These are phyloP conservation scores for Salvia splendens DNA, from an alignment of 257 asterid genomes.

Conservation along the genomic window DNA sequence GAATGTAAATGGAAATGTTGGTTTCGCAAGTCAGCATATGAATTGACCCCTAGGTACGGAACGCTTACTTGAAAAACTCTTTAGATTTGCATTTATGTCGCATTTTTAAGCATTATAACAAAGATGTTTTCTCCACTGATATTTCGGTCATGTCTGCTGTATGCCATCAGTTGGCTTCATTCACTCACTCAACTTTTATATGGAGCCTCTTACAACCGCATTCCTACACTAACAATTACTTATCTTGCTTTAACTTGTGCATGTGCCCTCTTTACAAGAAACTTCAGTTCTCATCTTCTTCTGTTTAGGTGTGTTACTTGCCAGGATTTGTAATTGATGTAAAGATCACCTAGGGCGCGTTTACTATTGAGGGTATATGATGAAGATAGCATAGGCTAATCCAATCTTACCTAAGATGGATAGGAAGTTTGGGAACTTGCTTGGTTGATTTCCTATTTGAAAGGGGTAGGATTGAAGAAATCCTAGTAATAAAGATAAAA, in stretches of 20 bases:
- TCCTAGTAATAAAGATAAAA: too few species aligned
- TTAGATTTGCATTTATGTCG: conserved; percentile 1
- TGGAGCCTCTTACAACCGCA: background rate
- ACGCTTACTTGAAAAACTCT: background rate
- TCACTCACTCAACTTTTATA: background rate
- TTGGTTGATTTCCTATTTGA: too few species aligned
- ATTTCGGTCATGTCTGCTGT: background rate
- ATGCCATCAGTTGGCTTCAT: conserved; percentile 7
- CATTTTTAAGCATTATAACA: conserved; percentile 1
- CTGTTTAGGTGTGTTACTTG: background rate
- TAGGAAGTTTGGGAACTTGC: too few species aligned
- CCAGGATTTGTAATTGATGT: background rate
- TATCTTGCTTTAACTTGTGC: conserved; percentile 21
- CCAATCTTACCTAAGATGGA: too few species aligned
- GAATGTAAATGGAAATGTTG: conserved; percentile 7
- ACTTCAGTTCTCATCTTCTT: conserved; percentile 8
- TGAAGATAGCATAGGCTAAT: too few species aligned
- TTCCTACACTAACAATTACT: conserved; percentile 1
- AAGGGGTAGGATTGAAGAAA: too few species aligned
- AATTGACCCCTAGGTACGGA: conserved; percentile 2
- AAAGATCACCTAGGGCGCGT: background rate
- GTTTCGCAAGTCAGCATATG: conserved; percentile 8
- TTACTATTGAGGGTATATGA: too few species aligned
- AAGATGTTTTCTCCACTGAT: conserved; percentile 6
- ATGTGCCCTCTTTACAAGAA: conserved; percentile 23